phyloP scores from a whole-genome alignment of 192 early-diverging fungal species.

The Dissophora globulifera region DNA sequence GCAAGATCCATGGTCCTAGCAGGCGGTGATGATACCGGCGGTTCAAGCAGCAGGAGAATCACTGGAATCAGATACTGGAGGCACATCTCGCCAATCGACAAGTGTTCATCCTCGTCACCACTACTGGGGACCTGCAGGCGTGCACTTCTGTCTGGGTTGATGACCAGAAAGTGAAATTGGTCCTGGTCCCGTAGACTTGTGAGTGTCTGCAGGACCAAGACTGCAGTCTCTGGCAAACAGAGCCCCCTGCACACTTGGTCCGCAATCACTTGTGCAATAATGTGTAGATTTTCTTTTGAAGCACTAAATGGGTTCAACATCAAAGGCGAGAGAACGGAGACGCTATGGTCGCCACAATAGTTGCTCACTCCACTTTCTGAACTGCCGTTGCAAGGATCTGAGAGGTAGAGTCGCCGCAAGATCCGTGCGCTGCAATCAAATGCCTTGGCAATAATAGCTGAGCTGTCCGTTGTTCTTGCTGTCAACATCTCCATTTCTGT shows the following conservation, averaged over 20 bases:
- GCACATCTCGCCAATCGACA: constrained; percentile 30
- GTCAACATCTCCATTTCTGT: not conserved
- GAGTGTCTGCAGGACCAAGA: constrained; percentile 30
- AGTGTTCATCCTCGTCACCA: not conserved
- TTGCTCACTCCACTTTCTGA: no score
- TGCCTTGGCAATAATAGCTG: not conserved
- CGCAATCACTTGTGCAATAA: constrained; percentile 35
- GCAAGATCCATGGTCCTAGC: no score
- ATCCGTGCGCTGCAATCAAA: constrained; percentile 14
- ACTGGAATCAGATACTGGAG: constrained; percentile 37
- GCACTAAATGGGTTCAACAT: constrained; percentile 18
- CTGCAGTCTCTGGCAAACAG: constrained; percentile 36
- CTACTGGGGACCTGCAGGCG: not conserved
- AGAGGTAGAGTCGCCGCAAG: constrained; percentile 33
- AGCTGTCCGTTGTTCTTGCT: not conserved
- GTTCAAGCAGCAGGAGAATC: constrained; percentile 23
- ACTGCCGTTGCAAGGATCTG: constrained; percentile 2
- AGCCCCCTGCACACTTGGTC: constrained; percentile 41
- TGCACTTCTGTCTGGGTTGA: constrained; percentile 1
- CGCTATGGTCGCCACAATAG: not conserved
- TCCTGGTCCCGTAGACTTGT: constrained; percentile 36
- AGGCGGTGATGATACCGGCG: constrained; percentile 4
- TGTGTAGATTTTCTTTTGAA: constrained; percentile 23
- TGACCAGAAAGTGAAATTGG: constrained; percentile 30
- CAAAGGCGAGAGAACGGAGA: not conserved